Evolutionary conservation across 805 yeast genomes (phyloP).

Genomic region (Komagataella ulmi): DNA sequence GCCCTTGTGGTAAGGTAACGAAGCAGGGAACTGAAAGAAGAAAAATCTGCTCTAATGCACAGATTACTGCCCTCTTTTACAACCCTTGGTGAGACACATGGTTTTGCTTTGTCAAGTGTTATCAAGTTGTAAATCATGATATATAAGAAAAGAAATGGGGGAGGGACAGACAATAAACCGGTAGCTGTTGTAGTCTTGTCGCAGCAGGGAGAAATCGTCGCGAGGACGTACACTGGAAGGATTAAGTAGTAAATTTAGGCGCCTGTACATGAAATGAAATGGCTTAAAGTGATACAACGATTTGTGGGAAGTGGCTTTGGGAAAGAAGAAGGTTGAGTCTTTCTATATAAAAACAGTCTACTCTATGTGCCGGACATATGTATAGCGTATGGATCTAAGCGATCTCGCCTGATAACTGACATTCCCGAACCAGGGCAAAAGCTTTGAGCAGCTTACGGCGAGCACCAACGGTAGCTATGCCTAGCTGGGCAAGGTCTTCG

Average conservation of each 20-base stretch:
- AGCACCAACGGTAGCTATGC: constrained; percentile 93
- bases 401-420: constrained; percentile 1
- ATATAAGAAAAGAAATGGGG: background rate
- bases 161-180: background rate
- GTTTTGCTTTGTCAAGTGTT: background rate
- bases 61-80: background rate
- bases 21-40: background rate
- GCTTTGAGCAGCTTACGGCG: constrained; percentile 87
- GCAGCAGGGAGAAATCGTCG: background rate
- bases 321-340: background rate
- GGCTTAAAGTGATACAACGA: background rate
- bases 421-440: constrained; percentile 64
- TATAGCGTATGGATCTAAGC: background rate
- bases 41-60: background rate
- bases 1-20: background rate
- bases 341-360: background rate
- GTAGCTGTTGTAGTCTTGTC: too few relatives aligned
- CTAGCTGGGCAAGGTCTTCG: constrained; percentile 54
- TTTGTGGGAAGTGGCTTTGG: background rate
- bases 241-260: too few relatives aligned
- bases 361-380: background rate
- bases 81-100: background rate
- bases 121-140: background rate
- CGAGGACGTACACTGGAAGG: background rate
- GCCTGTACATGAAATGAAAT: background rate